These are phyloP conservation scores for Thelonectria discophora DNA, from an alignment of 2,329 filamentous ascomycete genomes.

Conservation along the genomic window DNA sequence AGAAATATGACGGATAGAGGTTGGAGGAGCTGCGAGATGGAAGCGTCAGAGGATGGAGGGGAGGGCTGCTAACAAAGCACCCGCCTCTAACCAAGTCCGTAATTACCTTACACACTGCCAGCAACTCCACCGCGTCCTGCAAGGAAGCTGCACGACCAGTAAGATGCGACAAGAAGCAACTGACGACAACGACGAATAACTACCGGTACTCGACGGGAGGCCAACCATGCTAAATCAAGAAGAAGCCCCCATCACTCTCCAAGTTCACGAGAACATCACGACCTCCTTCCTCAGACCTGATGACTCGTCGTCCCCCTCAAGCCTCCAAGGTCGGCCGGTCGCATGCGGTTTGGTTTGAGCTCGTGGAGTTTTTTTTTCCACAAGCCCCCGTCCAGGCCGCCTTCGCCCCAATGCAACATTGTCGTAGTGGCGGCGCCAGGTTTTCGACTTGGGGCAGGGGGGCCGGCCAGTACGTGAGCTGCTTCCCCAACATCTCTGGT, in stretches of 20 bases:
- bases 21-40: conserved; percentile 11
- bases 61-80: conserved; percentile 10
- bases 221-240: too few relatives aligned
- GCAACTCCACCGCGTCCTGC: background rate
- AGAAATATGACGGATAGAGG: conserved; percentile 6
- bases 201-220: too few relatives aligned
- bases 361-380: conserved; percentile 12
- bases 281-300: too few relatives aligned
- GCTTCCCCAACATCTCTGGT: conserved; percentile 1
- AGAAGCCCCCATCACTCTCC: too few relatives aligned
- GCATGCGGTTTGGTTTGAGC: conserved; percentile 5
- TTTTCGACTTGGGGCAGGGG: background rate
- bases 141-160: background rate
- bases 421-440: background rate
- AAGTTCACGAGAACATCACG: too few relatives aligned
- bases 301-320: too few relatives aligned
- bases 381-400: background rate
- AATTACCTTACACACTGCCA: background rate
- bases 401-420: background rate
- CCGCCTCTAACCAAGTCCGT: background rate
- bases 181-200: too few relatives aligned
- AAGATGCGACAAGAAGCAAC: background rate
- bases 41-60: conserved; percentile 14
- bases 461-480: background rate
- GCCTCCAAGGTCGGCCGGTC: conserved; percentile 1